phyloP scores from a whole-genome alignment of 768 basidiomycete species.

The Xerocomellus dryophilus region DNA sequence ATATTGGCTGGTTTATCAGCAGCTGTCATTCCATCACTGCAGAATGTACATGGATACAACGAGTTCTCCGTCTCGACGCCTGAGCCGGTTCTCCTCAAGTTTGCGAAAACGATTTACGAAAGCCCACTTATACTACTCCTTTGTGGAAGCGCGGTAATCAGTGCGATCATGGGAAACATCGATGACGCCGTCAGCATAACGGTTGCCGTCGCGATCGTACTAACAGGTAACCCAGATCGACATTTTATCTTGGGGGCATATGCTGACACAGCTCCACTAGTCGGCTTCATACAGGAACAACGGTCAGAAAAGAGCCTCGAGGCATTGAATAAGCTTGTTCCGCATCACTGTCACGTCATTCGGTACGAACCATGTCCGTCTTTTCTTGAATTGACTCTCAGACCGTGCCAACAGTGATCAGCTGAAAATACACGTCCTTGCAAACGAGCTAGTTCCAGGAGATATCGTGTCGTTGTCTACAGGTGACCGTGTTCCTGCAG shows the following conservation, averaged over 20 bases:
- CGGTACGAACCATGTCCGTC: slow-evolving; percentile 39
- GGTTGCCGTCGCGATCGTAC: slow-evolving; percentile 86
- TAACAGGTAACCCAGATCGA: slow-evolving; percentile 66
- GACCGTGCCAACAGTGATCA: slow-evolving; percentile 31
- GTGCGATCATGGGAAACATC: slow-evolving; percentile 90
- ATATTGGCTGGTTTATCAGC: slow-evolving; percentile 58
- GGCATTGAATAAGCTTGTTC: slow-evolving; percentile 94
- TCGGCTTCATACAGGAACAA: slow-evolving; percentile 94
- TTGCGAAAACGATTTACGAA: slow-evolving; percentile 94
- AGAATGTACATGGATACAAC: slow-evolving; percentile 79
- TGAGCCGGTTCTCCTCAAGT: slow-evolving; percentile 81
- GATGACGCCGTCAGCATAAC: slow-evolving; percentile 95
- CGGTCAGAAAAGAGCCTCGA: slow-evolving; percentile 93
- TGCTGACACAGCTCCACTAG: slow-evolving; percentile 32
- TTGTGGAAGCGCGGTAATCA: slow-evolving; percentile 85
- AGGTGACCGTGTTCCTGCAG: slow-evolving; percentile 92
- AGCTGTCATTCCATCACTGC: slow-evolving; percentile 59
- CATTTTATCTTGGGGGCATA: background rate
- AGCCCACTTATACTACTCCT: slow-evolving; percentile 88
- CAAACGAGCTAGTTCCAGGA: slow-evolving; percentile 95
- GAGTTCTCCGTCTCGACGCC: slow-evolving; percentile 86
- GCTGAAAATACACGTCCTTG: slow-evolving; percentile 76
- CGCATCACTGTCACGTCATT: slow-evolving; percentile 91
- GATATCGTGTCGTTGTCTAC: slow-evolving; percentile 88
- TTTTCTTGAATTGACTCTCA: background rate